A percentile compares a stretch with the other conserved stretches of the same genome.
phyloP scores from a whole-genome alignment of 2,329 filamentous ascomycete species.

The Aspergillus flavus region DNA sequence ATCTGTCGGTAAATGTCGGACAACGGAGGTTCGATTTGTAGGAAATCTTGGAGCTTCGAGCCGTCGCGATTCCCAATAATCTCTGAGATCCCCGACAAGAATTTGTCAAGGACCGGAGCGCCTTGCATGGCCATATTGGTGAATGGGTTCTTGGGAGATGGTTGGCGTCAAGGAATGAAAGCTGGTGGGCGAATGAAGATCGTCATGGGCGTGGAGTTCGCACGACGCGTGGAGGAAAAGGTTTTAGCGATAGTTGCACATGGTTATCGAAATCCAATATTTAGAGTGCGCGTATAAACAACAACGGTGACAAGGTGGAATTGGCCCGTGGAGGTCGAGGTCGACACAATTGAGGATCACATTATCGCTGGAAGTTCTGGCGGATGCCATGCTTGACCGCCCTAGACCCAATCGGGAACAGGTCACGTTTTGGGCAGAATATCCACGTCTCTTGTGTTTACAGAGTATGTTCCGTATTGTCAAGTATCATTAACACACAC shows the following conservation, averaged over 20 bases:
- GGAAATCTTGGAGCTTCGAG: slow-evolving; percentile 66
- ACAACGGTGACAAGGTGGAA: neutral
- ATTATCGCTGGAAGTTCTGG: neutral
- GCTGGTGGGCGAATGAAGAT: neutral
- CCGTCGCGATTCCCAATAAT: slow-evolving; percentile 68
- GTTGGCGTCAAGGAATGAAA: slow-evolving; percentile 7
- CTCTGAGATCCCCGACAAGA: slow-evolving; percentile 65
- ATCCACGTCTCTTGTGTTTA: neutral
- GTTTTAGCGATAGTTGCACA: neutral
- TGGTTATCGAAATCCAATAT: neutral
- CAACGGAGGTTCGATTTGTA: slow-evolving; percentile 74
- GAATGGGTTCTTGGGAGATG: neutral
- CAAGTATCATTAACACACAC: too few relatives aligned
- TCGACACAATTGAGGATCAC: neutral
- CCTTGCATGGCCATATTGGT: slow-evolving; percentile 23
- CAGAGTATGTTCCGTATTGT: too few relatives aligned
- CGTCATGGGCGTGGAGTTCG: neutral
- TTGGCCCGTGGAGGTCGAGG: neutral
- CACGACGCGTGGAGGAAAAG: neutral
- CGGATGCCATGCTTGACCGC: neutral
- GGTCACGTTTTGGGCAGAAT: neutral
- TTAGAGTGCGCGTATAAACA: neutral
- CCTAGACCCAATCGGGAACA: neutral
- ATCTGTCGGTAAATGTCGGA: slow-evolving; percentile 69
- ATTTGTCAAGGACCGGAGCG: slow-evolving; percentile 69